These are phyloP conservation scores for Diddensiella santjacobensis DNA, from an alignment of 805 yeast genomes.

Conservation along the genomic window DNA sequence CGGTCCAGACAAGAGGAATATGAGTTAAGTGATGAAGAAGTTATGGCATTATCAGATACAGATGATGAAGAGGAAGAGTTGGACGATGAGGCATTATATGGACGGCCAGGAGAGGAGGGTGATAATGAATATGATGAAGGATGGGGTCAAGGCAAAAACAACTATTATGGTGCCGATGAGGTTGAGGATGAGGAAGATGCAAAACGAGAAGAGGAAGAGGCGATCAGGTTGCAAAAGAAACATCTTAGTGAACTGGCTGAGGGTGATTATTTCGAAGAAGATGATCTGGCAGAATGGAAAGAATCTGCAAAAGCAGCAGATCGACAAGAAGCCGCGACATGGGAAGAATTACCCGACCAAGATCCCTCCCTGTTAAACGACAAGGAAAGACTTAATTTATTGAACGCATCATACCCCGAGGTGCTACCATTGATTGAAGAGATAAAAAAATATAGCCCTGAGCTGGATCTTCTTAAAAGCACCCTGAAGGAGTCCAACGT, in stretches of 20 bases:
- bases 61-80: conserved; percentile 49
- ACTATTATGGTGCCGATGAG: conserved; percentile 36
- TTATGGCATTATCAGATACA: conserved; percentile 39
- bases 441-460: conserved; percentile 38
- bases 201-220: conserved; percentile 79
- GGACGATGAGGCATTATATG: conserved; percentile 46
- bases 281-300: conserved; percentile 75
- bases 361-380: conserved; percentile 50
- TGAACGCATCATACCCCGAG: conserved; percentile 74
- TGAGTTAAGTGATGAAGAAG: conserved; percentile 56
- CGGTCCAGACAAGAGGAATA: conserved; percentile 13
- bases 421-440: conserved; percentile 74
- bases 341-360: conserved; percentile 37
- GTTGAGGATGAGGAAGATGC: conserved; percentile 33
- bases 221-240: conserved; percentile 76
- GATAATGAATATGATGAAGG: conserved; percentile 35
- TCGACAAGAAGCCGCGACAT: conserved; percentile 21
- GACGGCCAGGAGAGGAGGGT: conserved; percentile 31
- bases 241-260: conserved; percentile 62
- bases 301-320: conserved; percentile 49
- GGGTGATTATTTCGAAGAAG: conserved; percentile 76
- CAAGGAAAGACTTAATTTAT: conserved; percentile 48
- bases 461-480: conserved; percentile 22
- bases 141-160: conserved; percentile 47
- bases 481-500: conserved; percentile 15